Conservation (phyloP, 2,329 filamentous ascomycete species). For the Colletotrichum nymphaeae region DNA sequence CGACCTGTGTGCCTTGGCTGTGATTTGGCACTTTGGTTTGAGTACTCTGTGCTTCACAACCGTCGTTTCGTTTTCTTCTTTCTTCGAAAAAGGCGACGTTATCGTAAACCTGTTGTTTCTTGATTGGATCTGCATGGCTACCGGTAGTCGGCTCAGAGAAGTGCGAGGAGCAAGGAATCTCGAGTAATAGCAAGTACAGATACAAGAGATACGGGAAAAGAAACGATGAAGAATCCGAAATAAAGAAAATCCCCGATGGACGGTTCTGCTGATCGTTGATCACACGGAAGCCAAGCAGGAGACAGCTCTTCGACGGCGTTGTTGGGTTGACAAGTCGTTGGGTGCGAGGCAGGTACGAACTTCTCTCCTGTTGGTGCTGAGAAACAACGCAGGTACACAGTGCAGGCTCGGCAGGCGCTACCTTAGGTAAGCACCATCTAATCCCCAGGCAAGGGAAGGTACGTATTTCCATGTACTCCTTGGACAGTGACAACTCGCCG, state of each 20-base stretch:
- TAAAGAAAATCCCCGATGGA: slow-evolving; percentile 15
- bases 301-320: slow-evolving; percentile 28
- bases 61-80: not conserved
- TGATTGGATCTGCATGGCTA: not conserved
- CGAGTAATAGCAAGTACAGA: not conserved
- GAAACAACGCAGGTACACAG: slow-evolving; percentile 15
- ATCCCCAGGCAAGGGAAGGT: not conserved
- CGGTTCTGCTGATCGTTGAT: slow-evolving; percentile 30
- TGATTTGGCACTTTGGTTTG: not conserved
- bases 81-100: not conserved
- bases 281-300: slow-evolving; percentile 26
- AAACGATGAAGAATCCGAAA: slow-evolving; percentile 17
- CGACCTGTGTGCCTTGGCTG: slow-evolving; percentile 15
- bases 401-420: not conserved
- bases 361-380: slow-evolving; percentile 18
- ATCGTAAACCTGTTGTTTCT: not conserved
- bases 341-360: not conserved
- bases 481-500: not conserved
- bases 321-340: slow-evolving; percentile 17
- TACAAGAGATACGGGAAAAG: not conserved
- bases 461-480: not conserved
- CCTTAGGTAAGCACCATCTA: not conserved
- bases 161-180: not conserved
- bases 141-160: not conserved
- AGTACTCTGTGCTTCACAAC: not conserved